These are phyloP conservation scores for Hippophae rhamnoides DNA, from an alignment of 306 rosid genomes.

Conservation along the genomic window DNA sequence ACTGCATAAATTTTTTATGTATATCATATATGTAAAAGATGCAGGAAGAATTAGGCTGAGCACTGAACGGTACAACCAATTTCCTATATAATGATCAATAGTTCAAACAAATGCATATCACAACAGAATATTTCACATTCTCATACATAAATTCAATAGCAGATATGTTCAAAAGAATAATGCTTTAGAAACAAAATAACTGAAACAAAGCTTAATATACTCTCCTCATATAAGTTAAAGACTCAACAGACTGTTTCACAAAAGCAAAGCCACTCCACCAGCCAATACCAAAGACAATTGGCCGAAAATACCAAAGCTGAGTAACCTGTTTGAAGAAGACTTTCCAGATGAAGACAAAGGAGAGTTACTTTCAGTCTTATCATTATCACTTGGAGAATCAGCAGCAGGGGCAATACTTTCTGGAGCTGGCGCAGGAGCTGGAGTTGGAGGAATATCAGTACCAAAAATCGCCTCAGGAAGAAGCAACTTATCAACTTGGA, in stretches of 20 bases:
- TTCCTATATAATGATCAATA: neutral
- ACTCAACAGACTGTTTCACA: constrained; percentile 27
- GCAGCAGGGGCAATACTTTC: constrained; percentile 52
- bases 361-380: constrained; percentile 21
- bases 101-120: constrained; percentile 14
- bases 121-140: constrained; percentile 22
- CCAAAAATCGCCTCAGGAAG: constrained; percentile 89
- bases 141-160: constrained; percentile 42
- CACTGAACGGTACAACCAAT: neutral
- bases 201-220: constrained; percentile 35
- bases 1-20: neutral
- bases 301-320: constrained; percentile 41
- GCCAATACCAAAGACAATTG: constrained; percentile 48
- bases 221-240: constrained; percentile 29
- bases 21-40: neutral
- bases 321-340: constrained; percentile 49
- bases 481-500: constrained; percentile 65
- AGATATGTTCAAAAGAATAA: constrained; percentile 58
- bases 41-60: neutral
- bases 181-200: constrained; percentile 43
- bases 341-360: constrained; percentile 39
- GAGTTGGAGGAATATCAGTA: constrained; percentile 63
- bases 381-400: constrained; percentile 42
- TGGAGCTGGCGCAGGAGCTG: constrained; percentile 87
- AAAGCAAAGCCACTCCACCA: constrained; percentile 36